Percentiles rank a stretch among this genome's conserved stretches.
These are phyloP conservation scores for Ceratocystis lukuohia DNA, from an alignment of 2,329 filamentous ascomycete species.

Conservation along the genomic window DNA sequence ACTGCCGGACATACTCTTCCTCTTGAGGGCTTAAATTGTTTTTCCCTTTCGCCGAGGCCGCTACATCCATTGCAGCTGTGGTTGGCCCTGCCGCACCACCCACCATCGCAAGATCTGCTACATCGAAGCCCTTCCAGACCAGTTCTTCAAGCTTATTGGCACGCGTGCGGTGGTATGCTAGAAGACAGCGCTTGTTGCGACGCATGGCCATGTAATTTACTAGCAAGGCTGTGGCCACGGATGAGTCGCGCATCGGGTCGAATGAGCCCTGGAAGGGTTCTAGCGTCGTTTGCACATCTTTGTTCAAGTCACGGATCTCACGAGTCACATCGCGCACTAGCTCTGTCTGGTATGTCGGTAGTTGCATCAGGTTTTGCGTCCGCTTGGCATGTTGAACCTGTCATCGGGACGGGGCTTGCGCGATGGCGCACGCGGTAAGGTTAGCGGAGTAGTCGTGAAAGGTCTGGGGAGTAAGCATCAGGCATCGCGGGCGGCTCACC, in stretches of 20 bases:
- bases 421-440: slow-evolving; percentile 3
- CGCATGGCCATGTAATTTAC: slow-evolving; percentile 93
- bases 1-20: slow-evolving; percentile 88
- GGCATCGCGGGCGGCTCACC: slow-evolving; percentile 7
- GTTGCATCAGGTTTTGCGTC: slow-evolving; percentile 69
- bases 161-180: slow-evolving; percentile 84
- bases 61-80: slow-evolving; percentile 20
- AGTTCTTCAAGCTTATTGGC: slow-evolving; percentile 86
- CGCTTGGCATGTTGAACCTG: slow-evolving; percentile 75
- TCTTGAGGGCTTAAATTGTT: slow-evolving; percentile 88
- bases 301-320: slow-evolving; percentile 87
- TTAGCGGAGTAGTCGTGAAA: neutral
- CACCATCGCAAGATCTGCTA: slow-evolving; percentile 57
- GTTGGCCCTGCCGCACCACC: slow-evolving; percentile 20
- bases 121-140: slow-evolving; percentile 80
- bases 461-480: neutral
- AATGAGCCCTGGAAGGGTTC: slow-evolving; percentile 75
- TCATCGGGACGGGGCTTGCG: slow-evolving; percentile 42
- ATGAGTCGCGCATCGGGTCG: slow-evolving; percentile 69
- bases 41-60: neutral
- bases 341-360: slow-evolving; percentile 87
- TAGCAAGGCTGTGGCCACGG: slow-evolving; percentile 73
- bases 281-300: slow-evolving; percentile 65
- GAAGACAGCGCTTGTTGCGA: slow-evolving; percentile 84
- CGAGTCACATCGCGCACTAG: slow-evolving; percentile 74